Percentiles rank a stretch among this genome's conserved stretches.
Evolutionary conservation across 148 eudicot genomes (phyloP).

Genomic region (Arctostaphylos glauca): DNA sequence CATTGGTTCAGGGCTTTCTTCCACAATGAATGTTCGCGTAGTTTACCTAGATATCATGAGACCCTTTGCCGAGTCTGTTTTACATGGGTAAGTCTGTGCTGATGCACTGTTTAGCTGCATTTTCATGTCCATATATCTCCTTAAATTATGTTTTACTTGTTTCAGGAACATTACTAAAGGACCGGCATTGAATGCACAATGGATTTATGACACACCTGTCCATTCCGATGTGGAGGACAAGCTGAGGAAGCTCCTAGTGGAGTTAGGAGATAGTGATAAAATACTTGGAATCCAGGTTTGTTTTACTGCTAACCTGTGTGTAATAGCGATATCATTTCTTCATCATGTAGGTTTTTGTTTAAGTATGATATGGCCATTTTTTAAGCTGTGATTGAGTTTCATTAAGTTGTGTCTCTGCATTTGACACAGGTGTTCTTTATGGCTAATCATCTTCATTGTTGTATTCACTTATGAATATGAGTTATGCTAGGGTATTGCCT

Average conservation of each 20-base stretch:
- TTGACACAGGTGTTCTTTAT: not conserved
- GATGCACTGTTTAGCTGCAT: not conserved
- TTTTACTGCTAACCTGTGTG: not conserved
- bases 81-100: slow-evolving; percentile 59
- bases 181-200: slow-evolving; percentile 57
- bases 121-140: slow-evolving; percentile 12
- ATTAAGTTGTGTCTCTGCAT: not conserved
- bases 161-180: slow-evolving; percentile 71
- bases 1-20: slow-evolving; percentile 74
- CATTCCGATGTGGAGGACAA: slow-evolving; percentile 82
- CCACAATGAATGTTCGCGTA: slow-evolving; percentile 77
- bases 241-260: slow-evolving; percentile 70
- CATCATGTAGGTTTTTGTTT: not conserved
- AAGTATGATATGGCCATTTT: not conserved
- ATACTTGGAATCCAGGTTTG: slow-evolving; percentile 95
- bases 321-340: not conserved
- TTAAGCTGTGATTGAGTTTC: not conserved
- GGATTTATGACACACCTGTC: slow-evolving; percentile 75
- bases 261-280: slow-evolving; percentile 75
- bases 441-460: not conserved
- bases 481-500: too few relatives aligned
- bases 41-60: slow-evolving; percentile 86
- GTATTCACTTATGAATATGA: not conserved
- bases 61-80: slow-evolving; percentile 99
- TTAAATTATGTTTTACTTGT: slow-evolving; percentile 24